A percentile compares a stretch with the other conserved stretches of the same genome.
These are phyloP conservation scores for Aquilaria sinensis DNA, from an alignment of 345 rosid species.

Conservation along the genomic window DNA sequence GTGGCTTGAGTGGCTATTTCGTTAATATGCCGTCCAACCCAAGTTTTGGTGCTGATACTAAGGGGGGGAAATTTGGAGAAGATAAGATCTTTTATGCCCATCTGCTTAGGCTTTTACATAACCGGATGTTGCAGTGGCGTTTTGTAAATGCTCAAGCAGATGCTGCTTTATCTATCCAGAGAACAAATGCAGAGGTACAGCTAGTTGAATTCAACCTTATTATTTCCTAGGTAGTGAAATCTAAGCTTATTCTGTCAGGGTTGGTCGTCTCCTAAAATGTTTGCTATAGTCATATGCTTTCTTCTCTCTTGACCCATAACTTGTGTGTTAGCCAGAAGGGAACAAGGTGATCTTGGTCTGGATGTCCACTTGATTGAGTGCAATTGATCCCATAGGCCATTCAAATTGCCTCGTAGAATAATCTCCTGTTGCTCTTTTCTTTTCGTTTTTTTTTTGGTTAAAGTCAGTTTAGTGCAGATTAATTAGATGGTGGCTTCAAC, in stretches of 20 bases:
- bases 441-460: no score
- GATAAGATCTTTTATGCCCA: conserved; percentile 59
- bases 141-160: conserved; percentile 78
- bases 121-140: conserved; percentile 79
- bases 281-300: no score
- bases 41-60: conserved; percentile 73
- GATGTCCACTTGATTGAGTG: no score
- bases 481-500: no score
- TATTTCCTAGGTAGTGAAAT: neutral
- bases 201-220: neutral
- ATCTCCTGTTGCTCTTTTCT: no score
- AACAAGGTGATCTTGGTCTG: no score
- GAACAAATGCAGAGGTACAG: conserved; percentile 66
- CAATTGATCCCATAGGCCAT: no score
- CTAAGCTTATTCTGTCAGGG: neutral
- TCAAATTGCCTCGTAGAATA: no score
- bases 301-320: no score
- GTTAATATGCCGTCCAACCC: conserved; percentile 51
- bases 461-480: no score
- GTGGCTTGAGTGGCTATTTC: conserved; percentile 30
- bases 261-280: no score
- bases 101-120: conserved; percentile 58
- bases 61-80: conserved; percentile 68
- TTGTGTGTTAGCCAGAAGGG: no score
- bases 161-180: conserved; percentile 46